phyloP scores from a whole-genome alignment of 257 asterid genomes.

The Cruciata laevipes region DNA sequence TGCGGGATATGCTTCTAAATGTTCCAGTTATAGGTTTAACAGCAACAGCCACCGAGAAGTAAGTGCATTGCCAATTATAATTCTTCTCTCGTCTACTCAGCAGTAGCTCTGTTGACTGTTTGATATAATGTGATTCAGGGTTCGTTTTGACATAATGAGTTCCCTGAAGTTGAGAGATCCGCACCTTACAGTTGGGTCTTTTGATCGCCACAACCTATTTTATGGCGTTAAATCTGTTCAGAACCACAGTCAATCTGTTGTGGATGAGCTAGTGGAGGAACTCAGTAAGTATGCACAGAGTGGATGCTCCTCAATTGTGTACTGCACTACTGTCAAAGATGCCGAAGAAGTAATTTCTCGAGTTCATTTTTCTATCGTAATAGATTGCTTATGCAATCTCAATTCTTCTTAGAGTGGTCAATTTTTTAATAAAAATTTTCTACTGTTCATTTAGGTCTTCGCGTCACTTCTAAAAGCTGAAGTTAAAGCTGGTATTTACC shows the following conservation, averaged over 20 bases:
- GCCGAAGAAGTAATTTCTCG: slow-evolving; percentile 56
- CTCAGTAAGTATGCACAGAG: slow-evolving; percentile 41
- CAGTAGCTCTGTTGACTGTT: slow-evolving; percentile 13
- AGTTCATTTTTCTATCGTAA: background rate
- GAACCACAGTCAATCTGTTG: slow-evolving; percentile 47
- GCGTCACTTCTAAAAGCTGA: slow-evolving; percentile 46
- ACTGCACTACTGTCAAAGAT: slow-evolving; percentile 87
- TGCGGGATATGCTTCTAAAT: slow-evolving; percentile 57
- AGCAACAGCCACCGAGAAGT: slow-evolving; percentile 97
- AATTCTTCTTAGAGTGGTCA: background rate
- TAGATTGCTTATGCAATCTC: background rate
- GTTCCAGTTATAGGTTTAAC: slow-evolving; percentile 89
- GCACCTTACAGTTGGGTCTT: slow-evolving; percentile 73
- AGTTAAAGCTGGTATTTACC: slow-evolving; percentile 74
- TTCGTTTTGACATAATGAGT: slow-evolving; percentile 57
- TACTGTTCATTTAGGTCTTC: slow-evolving; percentile 41
- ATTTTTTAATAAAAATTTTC: background rate
- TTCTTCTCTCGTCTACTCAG: background rate
- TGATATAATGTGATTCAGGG: slow-evolving; percentile 38
- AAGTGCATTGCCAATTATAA: slow-evolving; percentile 20
- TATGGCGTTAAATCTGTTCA: slow-evolving; percentile 56
- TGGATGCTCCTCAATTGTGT: slow-evolving; percentile 62
- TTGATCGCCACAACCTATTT: slow-evolving; percentile 86
- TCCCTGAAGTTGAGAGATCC: slow-evolving; percentile 74
- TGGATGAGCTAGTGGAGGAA: slow-evolving; percentile 58